These are phyloP conservation scores for Urtica urens DNA, from an alignment of 306 rosid genomes.

Conservation along the genomic window DNA sequence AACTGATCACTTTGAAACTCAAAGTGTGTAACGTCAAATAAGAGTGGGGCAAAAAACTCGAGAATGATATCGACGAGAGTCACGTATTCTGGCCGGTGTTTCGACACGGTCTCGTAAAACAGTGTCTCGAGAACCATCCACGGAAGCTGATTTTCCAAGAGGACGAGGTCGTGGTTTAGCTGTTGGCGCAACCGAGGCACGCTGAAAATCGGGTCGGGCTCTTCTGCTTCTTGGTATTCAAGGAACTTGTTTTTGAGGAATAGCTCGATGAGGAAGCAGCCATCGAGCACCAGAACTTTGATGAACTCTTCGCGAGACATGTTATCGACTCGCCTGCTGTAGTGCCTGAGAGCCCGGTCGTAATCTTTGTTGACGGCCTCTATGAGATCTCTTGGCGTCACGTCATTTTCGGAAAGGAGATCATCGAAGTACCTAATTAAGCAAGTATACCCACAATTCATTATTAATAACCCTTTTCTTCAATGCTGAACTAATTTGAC, in stretches of 20 bases:
- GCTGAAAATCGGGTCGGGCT: slow-evolving; percentile 5
- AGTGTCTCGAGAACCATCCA: neutral
- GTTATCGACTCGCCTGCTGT: neutral
- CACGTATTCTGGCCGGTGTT: neutral
- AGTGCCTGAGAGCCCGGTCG: neutral
- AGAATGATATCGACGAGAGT: neutral
- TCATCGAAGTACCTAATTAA: too few species aligned
- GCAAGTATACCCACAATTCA: too few species aligned
- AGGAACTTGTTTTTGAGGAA: neutral
- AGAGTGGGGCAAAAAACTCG: neutral
- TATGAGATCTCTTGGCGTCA: neutral
- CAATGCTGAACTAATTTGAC: too few species aligned
- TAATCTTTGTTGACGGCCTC: neutral
- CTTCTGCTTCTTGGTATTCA: neutral
- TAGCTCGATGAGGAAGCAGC: slow-evolving; percentile 18
- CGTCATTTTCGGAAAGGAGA: neutral
- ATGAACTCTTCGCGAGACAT: neutral
- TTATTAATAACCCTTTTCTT: too few species aligned
- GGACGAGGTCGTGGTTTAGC: slow-evolving; percentile 7
- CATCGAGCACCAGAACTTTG: slow-evolving; percentile 10
- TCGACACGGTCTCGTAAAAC: neutral
- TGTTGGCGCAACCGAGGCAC: slow-evolving; percentile 3
- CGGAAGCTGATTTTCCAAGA: neutral
- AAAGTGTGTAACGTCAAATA: neutral
- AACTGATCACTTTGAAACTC: too few species aligned